Conservation (phyloP, 192 early-diverging fungal genomes). For the Phycomyces nitens region DNA sequence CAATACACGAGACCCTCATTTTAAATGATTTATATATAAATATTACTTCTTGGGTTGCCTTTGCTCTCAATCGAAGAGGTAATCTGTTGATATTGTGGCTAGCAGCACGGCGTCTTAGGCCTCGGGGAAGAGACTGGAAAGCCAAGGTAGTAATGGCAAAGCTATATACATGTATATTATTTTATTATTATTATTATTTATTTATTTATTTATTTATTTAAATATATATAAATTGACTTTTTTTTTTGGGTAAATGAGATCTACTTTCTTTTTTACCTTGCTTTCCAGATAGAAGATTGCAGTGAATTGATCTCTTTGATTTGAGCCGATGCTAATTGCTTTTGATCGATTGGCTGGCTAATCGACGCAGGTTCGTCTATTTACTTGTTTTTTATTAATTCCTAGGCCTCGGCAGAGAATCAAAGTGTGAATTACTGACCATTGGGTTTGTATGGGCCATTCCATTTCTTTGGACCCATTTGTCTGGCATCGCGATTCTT, state of each 20-base stretch:
- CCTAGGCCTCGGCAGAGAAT: too few species aligned
- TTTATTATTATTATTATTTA: slow-evolving; percentile 1
- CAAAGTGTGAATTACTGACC: not conserved
- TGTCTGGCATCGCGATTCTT: slow-evolving; percentile 6
- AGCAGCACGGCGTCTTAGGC: slow-evolving; percentile 90
- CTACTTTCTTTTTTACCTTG: too few species aligned
- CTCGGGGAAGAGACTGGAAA: slow-evolving; percentile 87
- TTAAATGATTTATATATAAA: not conserved
- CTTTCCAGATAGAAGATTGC: slow-evolving; percentile 68
- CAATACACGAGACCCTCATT: too few species aligned
- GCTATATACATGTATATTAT: slow-evolving; percentile 26
- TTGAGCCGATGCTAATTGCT: slow-evolving; percentile 53
- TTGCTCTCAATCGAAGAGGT: slow-evolving; percentile 75
- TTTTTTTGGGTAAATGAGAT: too few species aligned
- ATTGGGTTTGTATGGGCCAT: not conserved
- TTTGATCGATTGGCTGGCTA: slow-evolving; percentile 13
- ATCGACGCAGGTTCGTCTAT: slow-evolving; percentile 11
- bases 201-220: too few species aligned
- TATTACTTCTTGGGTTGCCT: slow-evolving; percentile 67
- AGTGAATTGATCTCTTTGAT: slow-evolving; percentile 85
- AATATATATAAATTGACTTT: too few species aligned
- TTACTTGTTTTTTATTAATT: not conserved
- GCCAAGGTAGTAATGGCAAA: slow-evolving; percentile 57
- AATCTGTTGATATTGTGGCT: slow-evolving; percentile 92
- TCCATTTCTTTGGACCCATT: not conserved